phyloP scores from a whole-genome alignment of 2,329 filamentous ascomycete species.

The Sordariomycetes sp. region DNA sequence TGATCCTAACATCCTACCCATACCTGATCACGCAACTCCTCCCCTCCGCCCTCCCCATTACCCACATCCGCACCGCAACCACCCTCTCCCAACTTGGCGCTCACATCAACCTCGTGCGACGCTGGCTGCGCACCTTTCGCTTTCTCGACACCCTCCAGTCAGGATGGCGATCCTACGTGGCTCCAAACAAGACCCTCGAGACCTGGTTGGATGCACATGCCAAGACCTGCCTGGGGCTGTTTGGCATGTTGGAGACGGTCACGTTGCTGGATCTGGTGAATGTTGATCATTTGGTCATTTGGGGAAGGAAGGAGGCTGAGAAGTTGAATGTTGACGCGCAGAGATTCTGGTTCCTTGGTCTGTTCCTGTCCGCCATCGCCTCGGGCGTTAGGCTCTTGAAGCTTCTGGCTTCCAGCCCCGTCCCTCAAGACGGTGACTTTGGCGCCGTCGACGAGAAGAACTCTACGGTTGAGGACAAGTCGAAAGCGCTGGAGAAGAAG shows the following conservation, averaged over 20 bases:
- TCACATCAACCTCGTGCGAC: conserved; percentile 40
- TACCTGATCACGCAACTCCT: conserved; percentile 25
- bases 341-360: conserved; percentile 60
- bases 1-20: conserved; percentile 37
- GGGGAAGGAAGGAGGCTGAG: conserved; percentile 38
- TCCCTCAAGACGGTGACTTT: conserved; percentile 19
- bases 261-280: conserved; percentile 47
- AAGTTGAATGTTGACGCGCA: conserved; percentile 49
- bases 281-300: conserved; percentile 36
- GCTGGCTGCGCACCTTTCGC: conserved; percentile 60
- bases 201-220: conserved; percentile 44
- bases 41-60: conserved; percentile 10
- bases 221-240: conserved; percentile 54
- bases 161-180: conserved; percentile 33
- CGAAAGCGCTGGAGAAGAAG: conserved; percentile 20
- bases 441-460: conserved; percentile 7
- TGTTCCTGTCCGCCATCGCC: conserved; percentile 40
- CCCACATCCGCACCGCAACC: conserved; percentile 17
- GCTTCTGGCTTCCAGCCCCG: conserved; percentile 23
- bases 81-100: conserved; percentile 25
- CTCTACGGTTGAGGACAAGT: conserved; percentile 11
- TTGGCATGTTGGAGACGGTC: conserved; percentile 56
- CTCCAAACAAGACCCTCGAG: conserved; percentile 18
- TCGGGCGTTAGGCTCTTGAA: conserved; percentile 31
- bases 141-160: conserved; percentile 52